Base-by-base conservation (phyloP, 768 basidiomycete genomes). In the Calocybe cyanea region DNA sequence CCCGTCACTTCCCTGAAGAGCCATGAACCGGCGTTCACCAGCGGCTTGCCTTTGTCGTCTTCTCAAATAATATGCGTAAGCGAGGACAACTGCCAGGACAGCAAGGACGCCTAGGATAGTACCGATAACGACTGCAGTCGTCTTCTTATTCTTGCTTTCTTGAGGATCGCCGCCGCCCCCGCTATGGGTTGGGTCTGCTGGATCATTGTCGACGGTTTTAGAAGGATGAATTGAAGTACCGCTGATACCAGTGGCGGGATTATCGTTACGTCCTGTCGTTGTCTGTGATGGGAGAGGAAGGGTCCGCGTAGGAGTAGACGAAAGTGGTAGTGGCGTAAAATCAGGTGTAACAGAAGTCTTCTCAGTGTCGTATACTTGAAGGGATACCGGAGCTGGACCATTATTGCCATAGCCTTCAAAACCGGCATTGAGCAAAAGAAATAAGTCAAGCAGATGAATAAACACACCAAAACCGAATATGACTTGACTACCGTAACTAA, bases 381-480 rank as follows among this genome's bases (percentile, higher is more conserved):
- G 44, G n/a, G 66, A 51, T 10, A 80, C 63, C 19, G 81, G 66
- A 8, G 79, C 81, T 4, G 86, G 79, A 1, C 69, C 72, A 50
- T 60, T 68, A 33, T 65, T 50, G 15, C 60, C 68, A 55, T 80
- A 83, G 13, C 76, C 77, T 83, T 28, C 6, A 28, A n/a, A 32
- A 30, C 42, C 33, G 23, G 18, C 33, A 20, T n/a, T 44, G 42
- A 31, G 35, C 42, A 31, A 40, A 7, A 18, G 24, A 34, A 25
- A 37, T 15, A 34, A 9, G 13, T 20, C 44, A 14, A 19, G 7
- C 7, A 14, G 34, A 35, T 7, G 32, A 44, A 30, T 28, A 34
- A 7, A 65, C 84, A 53, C 54, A 90, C 89, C 89, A 57, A 85
- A 87, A 25, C 83, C 85, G 61, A 92, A 87, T 8, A 93, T 60